Conservation (phyloP, 2,329 filamentous ascomycete species). For the Alternaria burnsii region DNA sequence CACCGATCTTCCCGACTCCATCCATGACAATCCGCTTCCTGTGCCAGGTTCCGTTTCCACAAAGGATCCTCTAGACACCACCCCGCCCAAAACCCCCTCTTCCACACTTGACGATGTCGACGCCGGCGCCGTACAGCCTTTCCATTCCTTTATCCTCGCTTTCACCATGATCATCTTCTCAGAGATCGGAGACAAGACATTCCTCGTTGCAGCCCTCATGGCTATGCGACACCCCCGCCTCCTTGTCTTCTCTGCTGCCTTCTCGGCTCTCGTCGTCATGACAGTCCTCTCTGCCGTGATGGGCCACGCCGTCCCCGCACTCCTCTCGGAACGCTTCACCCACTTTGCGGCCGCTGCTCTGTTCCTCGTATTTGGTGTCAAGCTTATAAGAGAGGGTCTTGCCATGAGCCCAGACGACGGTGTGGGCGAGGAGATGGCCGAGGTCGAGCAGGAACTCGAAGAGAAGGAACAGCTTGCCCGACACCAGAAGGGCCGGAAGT, state of each 20-base stretch:
- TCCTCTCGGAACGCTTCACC: conserved; percentile 90
- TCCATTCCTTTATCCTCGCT: conserved; percentile 90
- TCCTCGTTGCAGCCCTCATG: conserved; percentile 96
- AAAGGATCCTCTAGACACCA: conserved; percentile 63
- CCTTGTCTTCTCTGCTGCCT: conserved; percentile 94
- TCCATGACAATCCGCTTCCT: conserved; percentile 76
- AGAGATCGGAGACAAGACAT: conserved; percentile 98
- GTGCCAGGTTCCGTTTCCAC: conserved; percentile 70
- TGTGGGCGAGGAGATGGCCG: conserved; percentile 95
- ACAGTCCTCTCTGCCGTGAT: conserved; percentile 91
- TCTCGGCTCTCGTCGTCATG: conserved; percentile 90
- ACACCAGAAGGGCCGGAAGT: conserved; percentile 69
- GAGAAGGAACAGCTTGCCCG: conserved; percentile 85
- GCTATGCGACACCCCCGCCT: conserved; percentile 97
- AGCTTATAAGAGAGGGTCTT: conserved; percentile 84
- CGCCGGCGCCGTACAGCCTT: conserved; percentile 74
- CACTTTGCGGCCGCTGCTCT: conserved; percentile 84
- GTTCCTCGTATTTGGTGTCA: conserved; percentile 89
- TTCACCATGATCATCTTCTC: conserved; percentile 98
- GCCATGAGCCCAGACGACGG: conserved; percentile 90
- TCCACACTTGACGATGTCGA: conserved; percentile 53
- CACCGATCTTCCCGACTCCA: conserved; percentile 78
- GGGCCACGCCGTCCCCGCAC: conserved; percentile 87
- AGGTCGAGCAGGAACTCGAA: conserved; percentile 92
- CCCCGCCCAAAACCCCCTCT: conserved; percentile 33